A percentile compares a stretch with the other conserved stretches of the same genome.
Evolutionary conservation across 805 yeast species (phyloP).

Genomic region (Candida hungchunana): DNA sequence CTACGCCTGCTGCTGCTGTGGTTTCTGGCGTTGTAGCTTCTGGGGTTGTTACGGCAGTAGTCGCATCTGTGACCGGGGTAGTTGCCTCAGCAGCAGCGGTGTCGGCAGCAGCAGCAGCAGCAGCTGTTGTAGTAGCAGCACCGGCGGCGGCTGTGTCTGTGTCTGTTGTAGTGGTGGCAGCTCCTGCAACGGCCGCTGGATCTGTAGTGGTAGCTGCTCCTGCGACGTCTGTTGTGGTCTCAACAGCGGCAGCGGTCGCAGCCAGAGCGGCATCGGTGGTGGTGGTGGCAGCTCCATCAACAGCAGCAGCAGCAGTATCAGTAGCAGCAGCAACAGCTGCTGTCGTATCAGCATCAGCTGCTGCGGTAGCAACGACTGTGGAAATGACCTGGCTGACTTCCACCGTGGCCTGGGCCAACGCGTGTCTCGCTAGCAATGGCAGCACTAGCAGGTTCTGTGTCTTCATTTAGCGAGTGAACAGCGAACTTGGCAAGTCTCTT

Average conservation of each 20-base stretch:
- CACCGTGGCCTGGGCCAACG: slow-evolving; percentile 3
- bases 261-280: neutral
- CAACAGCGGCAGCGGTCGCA: slow-evolving; percentile 1
- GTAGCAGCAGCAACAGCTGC: slow-evolving; percentile 16
- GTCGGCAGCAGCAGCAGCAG: slow-evolving; percentile 15
- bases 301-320: slow-evolving; percentile 11
- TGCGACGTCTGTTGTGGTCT: slow-evolving; percentile 9
- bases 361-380: neutral
- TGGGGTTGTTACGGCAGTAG: neutral
- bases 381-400: neutral
- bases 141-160: slow-evolving; percentile 8
- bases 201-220: slow-evolving; percentile 20
- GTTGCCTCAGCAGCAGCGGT: neutral
- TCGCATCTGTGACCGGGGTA: neutral
- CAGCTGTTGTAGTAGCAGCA: slow-evolving; percentile 16
- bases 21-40: neutral
- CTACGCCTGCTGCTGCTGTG: neutral
- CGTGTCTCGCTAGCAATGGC: slow-evolving; percentile 2
- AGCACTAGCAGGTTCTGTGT: neutral
- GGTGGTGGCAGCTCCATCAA: slow-evolving; percentile 6
- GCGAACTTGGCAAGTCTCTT: neutral
- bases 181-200: slow-evolving; percentile 13
- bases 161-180: slow-evolving; percentile 21
- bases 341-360: slow-evolving; percentile 12
- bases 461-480: neutral